Percentiles rank a stretch among this genome's conserved stretches.
Conservation (phyloP, 768 basidiomycete species). For the Hysterangium stoloniferum region DNA sequence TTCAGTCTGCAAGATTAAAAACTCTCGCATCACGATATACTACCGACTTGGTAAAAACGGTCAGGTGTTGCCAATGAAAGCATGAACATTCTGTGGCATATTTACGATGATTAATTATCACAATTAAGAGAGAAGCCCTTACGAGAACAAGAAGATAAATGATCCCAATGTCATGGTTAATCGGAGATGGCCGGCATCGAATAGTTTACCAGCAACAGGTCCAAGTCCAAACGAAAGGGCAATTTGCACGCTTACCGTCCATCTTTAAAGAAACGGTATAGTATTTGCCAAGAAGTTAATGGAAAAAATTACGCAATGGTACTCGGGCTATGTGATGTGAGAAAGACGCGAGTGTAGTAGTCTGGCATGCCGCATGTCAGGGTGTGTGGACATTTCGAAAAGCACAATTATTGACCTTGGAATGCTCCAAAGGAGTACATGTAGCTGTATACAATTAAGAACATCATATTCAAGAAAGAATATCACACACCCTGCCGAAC, state of each 20-base stretch:
- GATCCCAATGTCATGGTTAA: neutral
- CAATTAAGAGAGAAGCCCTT: neutral
- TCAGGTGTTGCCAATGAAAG: neutral
- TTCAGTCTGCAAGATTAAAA: neutral
- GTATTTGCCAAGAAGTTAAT: neutral
- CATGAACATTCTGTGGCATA: constrained; percentile 1
- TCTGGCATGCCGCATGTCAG: neutral
- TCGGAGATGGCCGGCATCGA: neutral
- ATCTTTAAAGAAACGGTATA: neutral
- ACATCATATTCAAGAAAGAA: neutral
- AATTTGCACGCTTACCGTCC: neutral
- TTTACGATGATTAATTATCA: neutral
- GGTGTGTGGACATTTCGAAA: no score
- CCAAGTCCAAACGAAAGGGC: neutral
- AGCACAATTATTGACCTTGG: neutral
- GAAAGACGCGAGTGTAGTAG: neutral
- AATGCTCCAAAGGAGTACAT: neutral
- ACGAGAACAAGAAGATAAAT: neutral
- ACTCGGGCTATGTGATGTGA: neutral
- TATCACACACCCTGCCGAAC: neutral
- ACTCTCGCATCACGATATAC: neutral
- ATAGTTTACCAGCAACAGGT: neutral
- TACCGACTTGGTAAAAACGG: neutral
- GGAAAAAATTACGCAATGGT: neutral
- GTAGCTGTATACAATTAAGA: neutral